Evolutionary conservation across 2,329 filamentous ascomycete genomes (phyloP).

Genomic region (Trichoderma oligosporum): DNA sequence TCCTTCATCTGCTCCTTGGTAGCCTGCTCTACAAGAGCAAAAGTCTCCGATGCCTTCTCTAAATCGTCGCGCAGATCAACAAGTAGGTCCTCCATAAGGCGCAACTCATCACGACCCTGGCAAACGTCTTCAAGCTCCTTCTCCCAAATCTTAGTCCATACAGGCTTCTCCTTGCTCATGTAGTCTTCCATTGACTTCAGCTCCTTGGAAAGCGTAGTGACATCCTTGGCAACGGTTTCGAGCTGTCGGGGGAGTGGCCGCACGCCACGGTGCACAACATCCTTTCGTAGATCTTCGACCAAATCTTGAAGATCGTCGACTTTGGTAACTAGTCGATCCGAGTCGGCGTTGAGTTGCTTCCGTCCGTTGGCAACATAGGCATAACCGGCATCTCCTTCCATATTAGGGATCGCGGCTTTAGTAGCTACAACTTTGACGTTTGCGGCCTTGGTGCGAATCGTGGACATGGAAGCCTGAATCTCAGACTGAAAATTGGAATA

Average conservation of each 20-base stretch:
- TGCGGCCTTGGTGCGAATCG: conserved; percentile 74
- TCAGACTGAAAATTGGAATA: conserved; percentile 89
- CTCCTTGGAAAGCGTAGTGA: conserved; percentile 74
- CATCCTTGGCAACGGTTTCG: conserved; percentile 84
- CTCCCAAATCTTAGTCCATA: conserved; percentile 99
- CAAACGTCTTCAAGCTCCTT: conserved; percentile 94
- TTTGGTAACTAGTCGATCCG: conserved; percentile 82
- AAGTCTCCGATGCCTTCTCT: conserved; percentile 90
- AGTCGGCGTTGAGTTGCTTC: conserved; percentile 80
- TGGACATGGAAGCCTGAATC: conserved; percentile 80
- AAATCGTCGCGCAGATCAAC: conserved; percentile 91
- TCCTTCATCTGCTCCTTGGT: conserved; percentile 97
- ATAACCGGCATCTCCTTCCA: conserved; percentile 75
- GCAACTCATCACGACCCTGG: conserved; percentile 89
- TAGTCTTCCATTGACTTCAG: conserved; percentile 93
- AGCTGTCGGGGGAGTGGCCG: conserved; percentile 86
- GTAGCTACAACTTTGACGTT: conserved; percentile 73
- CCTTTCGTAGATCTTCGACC: conserved; percentile 94
- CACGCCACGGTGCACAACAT: conserved; percentile 89
- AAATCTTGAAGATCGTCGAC: conserved; percentile 97
- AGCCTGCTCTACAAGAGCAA: conserved; percentile 91
- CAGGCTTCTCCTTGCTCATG: conserved; percentile 83
- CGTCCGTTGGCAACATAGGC: conserved; percentile 82
- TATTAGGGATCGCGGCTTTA: conserved; percentile 65
- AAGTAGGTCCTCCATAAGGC: conserved; percentile 92